phyloP scores from a whole-genome alignment of 1,139 yeast genomes.

The Zygoascus sp. region DNA sequence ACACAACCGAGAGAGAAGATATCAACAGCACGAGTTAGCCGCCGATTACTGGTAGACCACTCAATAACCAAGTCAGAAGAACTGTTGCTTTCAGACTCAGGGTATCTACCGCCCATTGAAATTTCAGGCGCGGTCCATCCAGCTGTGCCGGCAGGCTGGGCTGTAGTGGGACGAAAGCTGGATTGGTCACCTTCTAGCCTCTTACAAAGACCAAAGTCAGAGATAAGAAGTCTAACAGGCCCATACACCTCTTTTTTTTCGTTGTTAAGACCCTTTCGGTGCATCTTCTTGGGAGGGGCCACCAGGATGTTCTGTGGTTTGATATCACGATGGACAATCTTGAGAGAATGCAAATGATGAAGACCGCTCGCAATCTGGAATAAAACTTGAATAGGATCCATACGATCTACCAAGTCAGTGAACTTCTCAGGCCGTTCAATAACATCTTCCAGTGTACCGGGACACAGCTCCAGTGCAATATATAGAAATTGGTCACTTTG shows the following conservation, averaged over 20 bases:
- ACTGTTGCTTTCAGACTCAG: conserved; percentile 14
- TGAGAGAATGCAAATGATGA: conserved; percentile 79
- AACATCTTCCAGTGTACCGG: conserved; percentile 83
- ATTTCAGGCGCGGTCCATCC: conserved; percentile 99
- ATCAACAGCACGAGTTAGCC: conserved; percentile 88
- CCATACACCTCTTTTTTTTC: conserved; percentile 27
- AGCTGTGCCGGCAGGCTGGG: conserved; percentile 92
- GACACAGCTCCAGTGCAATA: conserved; percentile 89
- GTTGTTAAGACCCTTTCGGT: conserved; percentile 22
- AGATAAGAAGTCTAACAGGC: conserved; percentile 66
- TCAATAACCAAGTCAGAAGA: conserved; percentile 34
- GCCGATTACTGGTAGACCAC: conserved; percentile 44
- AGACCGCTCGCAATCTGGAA: conserved; percentile 81
- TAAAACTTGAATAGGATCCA: conserved; percentile 54
- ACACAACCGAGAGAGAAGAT: conserved; percentile 94
- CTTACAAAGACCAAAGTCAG: conserved; percentile 95
- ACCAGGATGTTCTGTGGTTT: conserved; percentile 95
- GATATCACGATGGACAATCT: conserved; percentile 91
- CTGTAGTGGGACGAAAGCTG: conserved; percentile 86
- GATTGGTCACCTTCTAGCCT: conserved; percentile 88
- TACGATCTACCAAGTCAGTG: conserved; percentile 34
- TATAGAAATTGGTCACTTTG: conserved; percentile 81
- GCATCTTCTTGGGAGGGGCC: conserved; percentile 55
- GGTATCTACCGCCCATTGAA: conserved; percentile 19
- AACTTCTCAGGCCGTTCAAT: conserved; percentile 39